Evolutionary conservation across 441 rosid species (phyloP), one percentile per base, ranked within the genome.

Genomic region (Daphne laureola): DNA sequence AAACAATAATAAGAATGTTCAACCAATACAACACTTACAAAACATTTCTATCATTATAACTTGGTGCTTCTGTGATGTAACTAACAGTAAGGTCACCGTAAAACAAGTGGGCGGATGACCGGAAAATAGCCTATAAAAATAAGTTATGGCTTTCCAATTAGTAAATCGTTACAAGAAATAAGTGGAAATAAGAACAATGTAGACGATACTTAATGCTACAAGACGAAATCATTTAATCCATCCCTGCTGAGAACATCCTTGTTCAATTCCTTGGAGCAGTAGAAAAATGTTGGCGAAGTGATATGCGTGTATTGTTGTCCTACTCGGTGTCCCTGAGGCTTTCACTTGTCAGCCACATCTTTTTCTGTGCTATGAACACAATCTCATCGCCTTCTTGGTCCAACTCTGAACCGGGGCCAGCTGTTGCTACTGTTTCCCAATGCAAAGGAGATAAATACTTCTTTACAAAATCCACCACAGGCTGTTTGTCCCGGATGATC

Each of bases 311-410:
- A 50, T n/a, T n/a, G n/a, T 51, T 52, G 45, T 61, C 59, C 88
- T 81, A 90, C 63, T 87, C 90, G 7, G 80, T 51, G 56, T 81
- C 80, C 74, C 84, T 81, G 53, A 82, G 78, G 67, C 92, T 86
- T 65, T 81, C 84, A 18, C 90, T 78, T 26, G 96, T 90, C 66
- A 86, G 80, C 99, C 95, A 90, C 50, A 86, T 66, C 71, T 90
- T 87, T 86, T 94, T 94, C 56, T 81, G 92, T 62, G 78, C 44
- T 27, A 94, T 54, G 26, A 94, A 62, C 53, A 90, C 84, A 0
- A 71, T 46, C 1, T 82, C 86, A 8, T 69, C 86, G 13, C 74
- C 80, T 5, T 80, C 90, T 26, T 69, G 68, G 5, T 85, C 95
- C 9, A 81, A 59, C 40, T 83, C 88, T 8, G 74, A 66, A 38